Conservation (phyloP, 768 basidiomycete species). For the Gymnopilus dilepis region DNA sequence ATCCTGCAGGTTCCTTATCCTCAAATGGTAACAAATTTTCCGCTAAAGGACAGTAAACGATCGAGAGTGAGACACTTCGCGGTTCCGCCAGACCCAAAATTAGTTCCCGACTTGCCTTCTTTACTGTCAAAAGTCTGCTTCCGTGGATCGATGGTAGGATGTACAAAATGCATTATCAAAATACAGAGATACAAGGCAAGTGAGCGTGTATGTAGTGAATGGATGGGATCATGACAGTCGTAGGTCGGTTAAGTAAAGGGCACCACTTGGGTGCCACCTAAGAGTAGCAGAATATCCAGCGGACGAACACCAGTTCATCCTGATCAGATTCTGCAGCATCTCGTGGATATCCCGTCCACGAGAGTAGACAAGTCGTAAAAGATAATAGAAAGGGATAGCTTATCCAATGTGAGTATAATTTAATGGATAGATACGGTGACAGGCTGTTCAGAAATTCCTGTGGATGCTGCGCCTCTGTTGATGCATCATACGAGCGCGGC, state of each 20-base stretch:
- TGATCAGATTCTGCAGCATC: neutral
- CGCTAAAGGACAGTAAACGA: slow-evolving; percentile 4
- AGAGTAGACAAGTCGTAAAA: neutral
- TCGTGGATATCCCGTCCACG: neutral
- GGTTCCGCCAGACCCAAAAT: neutral
- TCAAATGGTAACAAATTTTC: slow-evolving; percentile 18
- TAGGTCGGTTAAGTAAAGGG: neutral
- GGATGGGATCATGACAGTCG: neutral
- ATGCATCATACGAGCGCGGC: slow-evolving; percentile 4
- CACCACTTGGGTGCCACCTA: neutral
- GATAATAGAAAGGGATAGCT: neutral
- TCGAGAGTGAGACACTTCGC: slow-evolving; percentile 20
- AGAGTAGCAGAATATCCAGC: neutral
- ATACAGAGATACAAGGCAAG: neutral
- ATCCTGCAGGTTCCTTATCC: neutral
- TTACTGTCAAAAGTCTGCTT: neutral
- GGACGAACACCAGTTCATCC: slow-evolving; percentile 4
- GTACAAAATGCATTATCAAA: neutral
- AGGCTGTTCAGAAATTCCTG: neutral
- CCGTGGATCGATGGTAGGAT: neutral
- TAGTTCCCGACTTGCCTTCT: neutral
- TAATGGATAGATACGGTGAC: neutral
- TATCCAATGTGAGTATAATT: neutral
- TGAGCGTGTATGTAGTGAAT: slow-evolving; percentile 8
- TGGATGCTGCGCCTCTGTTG: neutral